Evolutionary conservation across 305 asterid species (phyloP), one percentile per base, ranked within the genome.

Genomic region (Petunia hybrid): DNA sequence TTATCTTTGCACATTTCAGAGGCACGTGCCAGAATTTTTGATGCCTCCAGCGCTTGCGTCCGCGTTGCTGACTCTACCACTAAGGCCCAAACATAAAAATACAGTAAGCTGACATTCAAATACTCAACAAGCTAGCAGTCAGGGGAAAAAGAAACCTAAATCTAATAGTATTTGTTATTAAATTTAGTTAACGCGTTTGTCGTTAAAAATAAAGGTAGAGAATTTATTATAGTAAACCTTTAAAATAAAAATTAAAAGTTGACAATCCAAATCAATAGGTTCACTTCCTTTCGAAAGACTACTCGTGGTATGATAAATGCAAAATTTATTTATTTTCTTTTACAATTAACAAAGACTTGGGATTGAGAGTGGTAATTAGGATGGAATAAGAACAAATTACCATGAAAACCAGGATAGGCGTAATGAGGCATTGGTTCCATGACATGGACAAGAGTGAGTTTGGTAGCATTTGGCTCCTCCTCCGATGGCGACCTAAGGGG

Each of bases 401-500:
- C 31, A 22, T 22, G 31, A 22, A 22, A 22, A 12, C 92, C 93
- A 0, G 95, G 93, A 82, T 83, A 87, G 10, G 86, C 68, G 78
- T 88, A 89, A 53, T 88, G 95, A 60, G 93, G 95, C 51, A 83
- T 84, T 39, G 81, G 60, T 2, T 86, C 89, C 88, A 85, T 89
- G 38, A 91, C 94, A 64, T 91, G 91, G 10, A 93, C 87, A 12
- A 93, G 63, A 8, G 92, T 84, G 31, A 46, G 68, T 4, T 22
- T 56, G 1, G 80, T 31, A 38, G 7, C 36, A 22, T 71, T 7
- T 9, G 10, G 39, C 9, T 80, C 80, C 74, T 4, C 7, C 7
- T 31, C 77, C 48, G 48, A 3, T 42, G 56, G 14, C 14, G 66
- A 8, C 76, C 60, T 41, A 68, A 87, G 80, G 57, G 91, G 35